Base-by-base conservation (phyloP, 192 early-diverging fungal species). In the Obelidium mucronatum region DNA sequence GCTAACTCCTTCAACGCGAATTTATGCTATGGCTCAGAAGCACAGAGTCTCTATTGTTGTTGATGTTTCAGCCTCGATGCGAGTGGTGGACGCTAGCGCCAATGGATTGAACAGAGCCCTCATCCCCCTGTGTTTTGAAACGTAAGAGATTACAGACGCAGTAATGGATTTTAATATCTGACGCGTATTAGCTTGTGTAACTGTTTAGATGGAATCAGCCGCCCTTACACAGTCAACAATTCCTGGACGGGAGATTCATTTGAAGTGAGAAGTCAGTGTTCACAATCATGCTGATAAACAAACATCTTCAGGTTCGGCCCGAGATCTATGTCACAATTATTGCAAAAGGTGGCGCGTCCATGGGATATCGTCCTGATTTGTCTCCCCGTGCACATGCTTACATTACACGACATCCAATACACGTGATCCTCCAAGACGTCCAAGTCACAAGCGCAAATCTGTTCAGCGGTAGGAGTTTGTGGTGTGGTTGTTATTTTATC, bases 41-140 rank as follows among this genome's bases (percentile, higher is more conserved):
- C 87, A 93, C 65, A 79, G 88, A 0, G 80, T 92, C 31, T 89
- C 91, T 2, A 89, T 93, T 71, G 79, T 93, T 58, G 80, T 94
- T 44, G 93, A 94, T 76, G 80, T 90, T 30, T 88, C 83, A 13
- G 88, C 92, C 0, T 91, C 89, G 56, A 86, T 94, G 77, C 83
- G 90, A 19, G 72, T 80, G 30, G 78, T 86, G 1, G 84, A 86
- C 74, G 44, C 72, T 8, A 73, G 58, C 26, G 76, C 51, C 36
- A 78, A 74, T 11, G 82, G 74, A 36, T 26, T 74, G 56, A 80
- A 82, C 22, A 77, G 85, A 66, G 75, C 79, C 3, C 64, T 84
- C 31, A 55, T 78, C 6, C 80, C 82, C 2, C 55, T 75, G 2
- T 84, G 80, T 28, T 88, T 85, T 76, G 86, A 88, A 67, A 83